Evolutionary conservation across 2,329 filamentous ascomycete species (phyloP).

Genomic region (Chaetomiaceae sp.): DNA sequence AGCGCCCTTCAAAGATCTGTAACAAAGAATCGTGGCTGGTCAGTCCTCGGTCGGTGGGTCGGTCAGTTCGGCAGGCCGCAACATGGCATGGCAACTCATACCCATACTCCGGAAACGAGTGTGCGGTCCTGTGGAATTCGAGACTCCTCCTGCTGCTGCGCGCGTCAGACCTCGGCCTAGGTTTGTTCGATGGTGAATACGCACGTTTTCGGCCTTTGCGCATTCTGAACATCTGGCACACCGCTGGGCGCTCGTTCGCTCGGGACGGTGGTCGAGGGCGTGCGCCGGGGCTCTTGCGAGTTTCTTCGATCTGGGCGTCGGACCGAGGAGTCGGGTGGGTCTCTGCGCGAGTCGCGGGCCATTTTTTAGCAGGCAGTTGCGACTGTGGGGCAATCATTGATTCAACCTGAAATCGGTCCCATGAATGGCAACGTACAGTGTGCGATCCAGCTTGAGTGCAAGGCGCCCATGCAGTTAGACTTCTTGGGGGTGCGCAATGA

Average conservation of each 20-base stretch:
- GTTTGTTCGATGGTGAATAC: background rate
- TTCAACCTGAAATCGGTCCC: background rate
- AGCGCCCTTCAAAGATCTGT: constrained; percentile 18
- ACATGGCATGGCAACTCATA: constrained; percentile 11
- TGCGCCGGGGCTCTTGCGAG: constrained; percentile 1
- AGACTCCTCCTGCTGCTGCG: constrained; percentile 4
- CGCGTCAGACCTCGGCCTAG: constrained; percentile 2
- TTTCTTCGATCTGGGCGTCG: constrained; percentile 5
- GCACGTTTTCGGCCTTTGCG: constrained; percentile 15
- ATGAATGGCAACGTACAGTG: constrained; percentile 4
- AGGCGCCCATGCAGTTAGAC: too few relatives aligned
- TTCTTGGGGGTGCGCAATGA: background rate
- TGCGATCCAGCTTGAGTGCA: background rate
- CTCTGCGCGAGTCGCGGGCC: constrained; percentile 2
- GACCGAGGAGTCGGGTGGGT: constrained; percentile 11
- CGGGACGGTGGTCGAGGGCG: background rate
- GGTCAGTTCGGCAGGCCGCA: background rate
- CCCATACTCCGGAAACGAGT: constrained; percentile 25
- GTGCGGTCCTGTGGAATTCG: constrained; percentile 17
- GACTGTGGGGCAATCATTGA: constrained; percentile 1
- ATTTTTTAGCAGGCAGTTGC: background rate
- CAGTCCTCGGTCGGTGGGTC: constrained; percentile 5
- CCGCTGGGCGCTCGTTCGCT: background rate
- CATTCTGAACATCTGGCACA: constrained; percentile 15
- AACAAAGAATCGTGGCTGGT: background rate